Base-by-base conservation (phyloP, 768 basidiomycete genomes). In the Kondoa malvinella region DNA sequence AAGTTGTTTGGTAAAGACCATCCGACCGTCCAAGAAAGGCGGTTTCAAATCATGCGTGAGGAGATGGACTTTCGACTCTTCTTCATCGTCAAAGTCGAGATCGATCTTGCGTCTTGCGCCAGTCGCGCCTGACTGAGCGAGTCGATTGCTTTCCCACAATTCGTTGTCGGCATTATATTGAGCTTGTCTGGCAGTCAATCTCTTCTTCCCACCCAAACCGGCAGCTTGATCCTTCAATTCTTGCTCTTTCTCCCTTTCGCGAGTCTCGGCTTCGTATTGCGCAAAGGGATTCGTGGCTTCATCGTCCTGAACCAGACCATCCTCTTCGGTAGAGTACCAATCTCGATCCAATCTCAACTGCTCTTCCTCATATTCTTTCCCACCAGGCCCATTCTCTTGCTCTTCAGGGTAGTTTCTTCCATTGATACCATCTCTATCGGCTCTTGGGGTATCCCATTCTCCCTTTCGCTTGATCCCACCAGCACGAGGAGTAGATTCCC, bases 121-220 rank as follows among this genome's bases (percentile, higher is more conserved):
- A 0, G 89, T 88, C 25, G 96, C 87, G 74, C 95, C 95, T 1
- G 95, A 97, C 0, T 89, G 90, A 12, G 90, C 81, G 87, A 99
- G 92, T 74, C 94, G 88, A 75, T 97, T 97, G 4, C 88, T 88
- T 80, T 99, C 95, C 95, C 95, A 99, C 14, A 94, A 80, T 74
- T 99, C 95, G 74, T 95, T 97, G 77, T 99, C 95, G 27, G 90
- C 90, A 73, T 97, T 96, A 76, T 92, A 95, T 85, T 96, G 92
- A 0, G 92, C 92, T 77, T 97, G 92, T 67, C 87, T 82, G 2
- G 95, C 95, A 0, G 92, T 94, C 21, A 95, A 84, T 78, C 87
- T 87, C 79, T 87, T 91, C 40, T 50, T 50, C 12, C 86, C 86
- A 71, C 2, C 69, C 25, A 57, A 64, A 64, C 4, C 69, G 1